phyloP scores from a whole-genome alignment of 2,329 filamentous ascomycete species.

The Verticillium alfalfae region DNA sequence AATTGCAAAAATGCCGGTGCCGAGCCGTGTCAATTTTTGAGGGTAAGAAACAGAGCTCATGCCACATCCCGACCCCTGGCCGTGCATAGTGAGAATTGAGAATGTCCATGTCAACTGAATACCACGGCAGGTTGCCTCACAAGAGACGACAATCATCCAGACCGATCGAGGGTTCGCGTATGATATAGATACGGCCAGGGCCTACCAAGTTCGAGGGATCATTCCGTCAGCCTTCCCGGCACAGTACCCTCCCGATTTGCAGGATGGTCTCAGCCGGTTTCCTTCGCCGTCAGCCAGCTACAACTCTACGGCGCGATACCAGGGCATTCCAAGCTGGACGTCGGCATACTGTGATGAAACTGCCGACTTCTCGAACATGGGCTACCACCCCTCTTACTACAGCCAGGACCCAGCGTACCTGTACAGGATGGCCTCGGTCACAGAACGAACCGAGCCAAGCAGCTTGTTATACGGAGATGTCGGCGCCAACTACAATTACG shows the following conservation, averaged over 20 bases:
- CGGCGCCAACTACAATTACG: constrained; percentile 26
- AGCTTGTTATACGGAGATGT: constrained; percentile 27
- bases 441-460: constrained; percentile 14
- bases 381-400: constrained; percentile 27
- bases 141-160: constrained; percentile 26
- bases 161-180: constrained; percentile 26
- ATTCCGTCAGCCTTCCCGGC: constrained; percentile 19
- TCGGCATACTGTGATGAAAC: constrained; percentile 27
- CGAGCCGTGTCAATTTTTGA: constrained; percentile 70
- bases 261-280: constrained; percentile 22
- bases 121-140: constrained; percentile 27
- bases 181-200: constrained; percentile 27
- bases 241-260: constrained; percentile 26
- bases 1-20: constrained; percentile 75
- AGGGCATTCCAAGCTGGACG: constrained; percentile 26
- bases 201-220: constrained; percentile 21
- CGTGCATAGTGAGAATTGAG: neutral
- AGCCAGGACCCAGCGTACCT: constrained; percentile 24
- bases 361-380: constrained; percentile 30
- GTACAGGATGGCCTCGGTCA: constrained; percentile 21
- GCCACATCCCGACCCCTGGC: neutral
- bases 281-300: constrained; percentile 22
- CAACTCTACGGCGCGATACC: constrained; percentile 24
- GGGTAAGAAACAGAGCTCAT: constrained; percentile 48
- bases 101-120: neutral